A percentile compares a stretch with the other conserved stretches of the same genome.
Evolutionary conservation across 805 yeast species (phyloP).

Genomic region (Lipomyces spencermartinsiae): DNA sequence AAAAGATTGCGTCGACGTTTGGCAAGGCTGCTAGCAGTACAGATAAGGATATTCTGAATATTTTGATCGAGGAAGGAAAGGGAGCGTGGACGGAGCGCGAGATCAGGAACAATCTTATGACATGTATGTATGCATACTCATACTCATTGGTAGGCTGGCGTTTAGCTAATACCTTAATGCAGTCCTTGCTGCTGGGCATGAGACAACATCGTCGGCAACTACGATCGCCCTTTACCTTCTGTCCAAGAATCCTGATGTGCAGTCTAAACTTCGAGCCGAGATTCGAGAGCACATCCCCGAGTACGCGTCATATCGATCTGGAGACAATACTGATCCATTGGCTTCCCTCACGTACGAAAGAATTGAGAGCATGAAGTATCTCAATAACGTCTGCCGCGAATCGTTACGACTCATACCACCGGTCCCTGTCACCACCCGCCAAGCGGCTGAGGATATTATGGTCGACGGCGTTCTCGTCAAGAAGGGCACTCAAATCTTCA

Average conservation of each 20-base stretch:
- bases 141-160: background rate
- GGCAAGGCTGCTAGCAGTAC: constrained; percentile 11
- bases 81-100: constrained; percentile 22
- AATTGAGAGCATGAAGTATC: constrained; percentile 26
- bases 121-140: constrained; percentile 20
- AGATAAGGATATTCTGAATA: constrained; percentile 27
- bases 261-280: constrained; percentile 24
- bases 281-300: constrained; percentile 25
- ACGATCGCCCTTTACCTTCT: constrained; percentile 23
- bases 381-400: constrained; percentile 29
- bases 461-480: constrained; percentile 20
- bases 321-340: constrained; percentile 8
- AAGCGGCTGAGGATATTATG: constrained; percentile 17
- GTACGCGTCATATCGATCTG: background rate
- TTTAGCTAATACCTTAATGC: background rate
- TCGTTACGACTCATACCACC: constrained; percentile 27
- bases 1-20: constrained; percentile 26
- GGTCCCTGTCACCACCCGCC: constrained; percentile 25
- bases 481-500: constrained; percentile 16
- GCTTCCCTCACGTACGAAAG: constrained; percentile 16
- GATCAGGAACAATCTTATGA: constrained; percentile 28
- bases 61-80: constrained; percentile 24
- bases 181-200: constrained; percentile 38
- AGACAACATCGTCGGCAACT: constrained; percentile 31
- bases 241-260: constrained; percentile 25